phyloP scores from a whole-genome alignment of 345 rosid species.

The Clausena lansium region DNA sequence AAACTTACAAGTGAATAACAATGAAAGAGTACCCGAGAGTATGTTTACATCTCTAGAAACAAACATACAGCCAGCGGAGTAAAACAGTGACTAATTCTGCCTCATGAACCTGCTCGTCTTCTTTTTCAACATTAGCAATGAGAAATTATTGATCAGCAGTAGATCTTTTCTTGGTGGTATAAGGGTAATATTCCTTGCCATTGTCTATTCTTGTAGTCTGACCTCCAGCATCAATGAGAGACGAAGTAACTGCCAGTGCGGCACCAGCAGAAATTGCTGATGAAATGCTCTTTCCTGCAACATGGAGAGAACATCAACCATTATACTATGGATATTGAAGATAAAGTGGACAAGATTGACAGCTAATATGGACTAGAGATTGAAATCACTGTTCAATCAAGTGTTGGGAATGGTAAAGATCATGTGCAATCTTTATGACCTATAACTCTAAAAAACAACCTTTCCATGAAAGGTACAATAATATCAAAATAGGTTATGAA shows the following conservation, averaged over 20 bases:
- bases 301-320: neutral
- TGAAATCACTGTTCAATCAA: neutral
- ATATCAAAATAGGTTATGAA: neutral
- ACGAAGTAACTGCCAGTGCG: constrained; percentile 81
- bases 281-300: constrained; percentile 77
- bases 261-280: constrained; percentile 88
- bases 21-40: constrained; percentile 30
- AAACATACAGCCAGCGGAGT: constrained; percentile 19
- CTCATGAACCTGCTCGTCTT: constrained; percentile 7
- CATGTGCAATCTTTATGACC: neutral
- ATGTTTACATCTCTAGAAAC: constrained; percentile 39
- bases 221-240: constrained; percentile 79
- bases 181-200: constrained; percentile 91
- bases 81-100: constrained; percentile 6
- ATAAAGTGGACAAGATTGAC: neutral
- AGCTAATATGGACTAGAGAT: neutral
- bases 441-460: neutral
- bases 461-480: neutral
- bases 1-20: constrained; percentile 7
- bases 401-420: neutral
- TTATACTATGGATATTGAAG: neutral
- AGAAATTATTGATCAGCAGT: constrained; percentile 44
- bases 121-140: constrained; percentile 6
- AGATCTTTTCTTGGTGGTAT: constrained; percentile 82
- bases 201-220: constrained; percentile 87